Evolutionary conservation across 306 rosid genomes (phyloP).

Genomic region (Delonix regia): DNA sequence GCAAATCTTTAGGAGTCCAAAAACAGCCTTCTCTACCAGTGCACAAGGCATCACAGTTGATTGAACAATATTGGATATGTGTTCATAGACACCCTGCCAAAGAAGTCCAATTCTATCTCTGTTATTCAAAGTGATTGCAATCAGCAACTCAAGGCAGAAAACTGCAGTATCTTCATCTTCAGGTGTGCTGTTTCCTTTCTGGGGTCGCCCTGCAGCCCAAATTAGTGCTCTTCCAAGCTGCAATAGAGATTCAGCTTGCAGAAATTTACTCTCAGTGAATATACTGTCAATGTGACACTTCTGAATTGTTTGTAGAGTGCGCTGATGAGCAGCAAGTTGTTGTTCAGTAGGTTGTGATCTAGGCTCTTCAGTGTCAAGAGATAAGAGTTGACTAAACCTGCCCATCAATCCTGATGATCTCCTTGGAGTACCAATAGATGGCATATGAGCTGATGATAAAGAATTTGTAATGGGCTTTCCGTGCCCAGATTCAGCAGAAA

Average conservation of each 20-base stretch:
- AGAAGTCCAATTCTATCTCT: conserved; percentile 92
- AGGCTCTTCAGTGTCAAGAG: conserved; percentile 88
- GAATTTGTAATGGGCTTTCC: conserved; percentile 68
- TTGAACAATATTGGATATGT: conserved; percentile 83
- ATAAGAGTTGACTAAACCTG: conserved; percentile 92
- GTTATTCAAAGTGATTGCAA: conserved; percentile 86
- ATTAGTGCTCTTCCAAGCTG: conserved; percentile 85
- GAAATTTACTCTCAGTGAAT: conserved; percentile 89
- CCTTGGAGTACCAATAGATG: conserved; percentile 79
- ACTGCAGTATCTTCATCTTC: conserved; percentile 92
- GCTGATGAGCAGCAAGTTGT: conserved; percentile 89
- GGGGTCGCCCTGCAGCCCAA: conserved; percentile 73
- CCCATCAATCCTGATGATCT: conserved; percentile 91
- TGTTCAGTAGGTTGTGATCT: conserved; percentile 87
- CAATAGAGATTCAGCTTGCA: conserved; percentile 87
- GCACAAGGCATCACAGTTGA: conserved; percentile 88
- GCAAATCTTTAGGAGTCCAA: conserved; percentile 88
- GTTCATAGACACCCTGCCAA: conserved; percentile 95
- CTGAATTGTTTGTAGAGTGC: conserved; percentile 77
- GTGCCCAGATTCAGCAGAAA: conserved; percentile 63
- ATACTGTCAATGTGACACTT: conserved; percentile 89
- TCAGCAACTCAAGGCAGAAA: conserved; percentile 86
- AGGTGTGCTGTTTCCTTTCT: conserved; percentile 67
- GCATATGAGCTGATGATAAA: conserved; percentile 62
- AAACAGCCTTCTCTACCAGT: conserved; percentile 94